Percentiles rank a stretch among this genome's conserved stretches.
phyloP scores from a whole-genome alignment of 345 rosid species.

The Brassica nigra region DNA sequence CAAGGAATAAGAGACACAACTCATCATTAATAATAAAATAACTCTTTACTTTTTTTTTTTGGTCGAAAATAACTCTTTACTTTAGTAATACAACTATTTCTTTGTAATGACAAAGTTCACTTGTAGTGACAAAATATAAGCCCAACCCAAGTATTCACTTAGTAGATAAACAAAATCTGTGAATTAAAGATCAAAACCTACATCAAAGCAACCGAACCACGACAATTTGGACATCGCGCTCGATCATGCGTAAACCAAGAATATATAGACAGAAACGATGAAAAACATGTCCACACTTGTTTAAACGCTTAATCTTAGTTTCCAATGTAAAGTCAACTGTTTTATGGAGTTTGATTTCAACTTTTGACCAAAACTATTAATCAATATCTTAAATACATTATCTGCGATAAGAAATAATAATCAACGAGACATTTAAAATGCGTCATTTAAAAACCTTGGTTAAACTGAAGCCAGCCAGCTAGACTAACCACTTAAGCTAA shows the following conservation, averaged over 20 bases:
- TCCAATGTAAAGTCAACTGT: not conserved
- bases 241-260: not conserved
- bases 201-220: not conserved
- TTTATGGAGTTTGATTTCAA: not conserved
- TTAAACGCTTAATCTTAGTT: not conserved
- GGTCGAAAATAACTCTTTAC: not conserved
- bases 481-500: not conserved
- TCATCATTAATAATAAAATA: not conserved
- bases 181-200: not conserved
- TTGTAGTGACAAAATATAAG: not conserved
- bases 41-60: no score
- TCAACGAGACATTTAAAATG: not conserved
- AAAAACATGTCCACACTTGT: not conserved
- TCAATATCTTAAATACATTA: not conserved
- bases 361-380: not conserved
- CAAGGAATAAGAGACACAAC: not conserved
- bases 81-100: not conserved
- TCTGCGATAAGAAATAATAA: not conserved
- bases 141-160: not conserved
- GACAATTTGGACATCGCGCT: not conserved
- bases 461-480: not conserved
- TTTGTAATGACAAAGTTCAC: not conserved
- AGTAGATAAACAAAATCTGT: not conserved
- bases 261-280: not conserved
- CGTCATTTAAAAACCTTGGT: not conserved